phyloP scores from a whole-genome alignment of 495 filamentous ascomycete genomes.

The Penicillium lividum region DNA sequence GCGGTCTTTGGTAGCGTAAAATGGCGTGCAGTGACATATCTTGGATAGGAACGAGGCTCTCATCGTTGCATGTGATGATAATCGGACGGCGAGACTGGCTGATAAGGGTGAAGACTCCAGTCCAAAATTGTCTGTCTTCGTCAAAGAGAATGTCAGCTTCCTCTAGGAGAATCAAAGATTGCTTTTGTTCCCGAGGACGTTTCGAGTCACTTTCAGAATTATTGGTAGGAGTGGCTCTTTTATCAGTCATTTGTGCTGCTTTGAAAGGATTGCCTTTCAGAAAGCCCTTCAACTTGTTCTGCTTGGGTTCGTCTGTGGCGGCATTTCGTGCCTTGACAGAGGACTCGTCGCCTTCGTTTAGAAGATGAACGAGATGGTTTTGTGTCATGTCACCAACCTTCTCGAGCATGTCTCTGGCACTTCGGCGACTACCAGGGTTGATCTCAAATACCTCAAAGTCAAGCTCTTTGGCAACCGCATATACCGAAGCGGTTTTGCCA shows the following conservation, averaged over 20 bases:
- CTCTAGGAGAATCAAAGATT: slow-evolving; percentile 92
- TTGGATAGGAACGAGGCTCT: slow-evolving; percentile 69
- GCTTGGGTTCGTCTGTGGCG: slow-evolving; percentile 59
- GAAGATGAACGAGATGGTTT: slow-evolving; percentile 81
- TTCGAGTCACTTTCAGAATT: slow-evolving; percentile 37
- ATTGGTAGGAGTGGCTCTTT: slow-evolving; percentile 8
- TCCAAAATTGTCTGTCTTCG: slow-evolving; percentile 95
- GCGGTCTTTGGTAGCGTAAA: slow-evolving; percentile 73
- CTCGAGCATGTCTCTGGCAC: slow-evolving; percentile 86
- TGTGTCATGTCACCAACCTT: slow-evolving; percentile 94
- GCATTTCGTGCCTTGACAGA: slow-evolving; percentile 15
- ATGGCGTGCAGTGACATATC: slow-evolving; percentile 78
- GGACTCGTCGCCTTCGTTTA: slow-evolving; percentile 31
- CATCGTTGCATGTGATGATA: slow-evolving; percentile 92
- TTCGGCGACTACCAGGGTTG: slow-evolving; percentile 77
- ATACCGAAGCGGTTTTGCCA: slow-evolving; percentile 90
- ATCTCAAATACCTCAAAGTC: slow-evolving; percentile 96
- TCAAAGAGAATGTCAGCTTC: slow-evolving; percentile 94
- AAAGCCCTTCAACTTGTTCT: slow-evolving; percentile 78
- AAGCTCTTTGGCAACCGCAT: slow-evolving; percentile 93
- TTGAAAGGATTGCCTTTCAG: slow-evolving; percentile 58
- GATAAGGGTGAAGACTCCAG: slow-evolving; percentile 73
- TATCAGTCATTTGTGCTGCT: slow-evolving; percentile 19
- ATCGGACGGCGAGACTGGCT: slow-evolving; percentile 85
- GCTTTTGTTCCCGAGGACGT: slow-evolving; percentile 66